Percentiles rank a stretch among this genome's conserved stretches.
These are phyloP conservation scores for Leccinum fibrillosum DNA, from an alignment of 768 basidiomycete species.

Conservation along the genomic window DNA sequence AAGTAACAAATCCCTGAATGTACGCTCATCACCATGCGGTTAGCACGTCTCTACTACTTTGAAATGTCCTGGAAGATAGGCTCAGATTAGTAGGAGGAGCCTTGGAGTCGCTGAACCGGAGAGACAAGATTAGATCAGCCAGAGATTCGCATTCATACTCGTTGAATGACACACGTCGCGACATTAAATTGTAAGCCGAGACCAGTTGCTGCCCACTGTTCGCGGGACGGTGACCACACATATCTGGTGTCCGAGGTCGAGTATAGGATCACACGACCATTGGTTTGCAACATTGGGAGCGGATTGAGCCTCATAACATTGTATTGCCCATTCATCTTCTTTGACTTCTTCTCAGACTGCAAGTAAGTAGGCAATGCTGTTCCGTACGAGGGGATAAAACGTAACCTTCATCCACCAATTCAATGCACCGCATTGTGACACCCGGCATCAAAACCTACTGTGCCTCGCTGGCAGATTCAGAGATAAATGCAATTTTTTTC, in stretches of 20 bases:
- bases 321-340: background rate
- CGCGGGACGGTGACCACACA: background rate
- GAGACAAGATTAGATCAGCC: background rate
- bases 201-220: too few relatives aligned
- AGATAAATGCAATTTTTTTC: background rate
- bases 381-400: background rate
- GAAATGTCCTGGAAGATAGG: background rate
- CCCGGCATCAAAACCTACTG: background rate
- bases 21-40: background rate
- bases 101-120: background rate
- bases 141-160: too few relatives aligned
- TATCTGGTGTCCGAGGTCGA: background rate
- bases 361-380: background rate
- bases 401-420: background rate
- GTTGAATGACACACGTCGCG: background rate
- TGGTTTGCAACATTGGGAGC: too few relatives aligned
- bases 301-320: background rate
- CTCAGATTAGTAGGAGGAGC: background rate
- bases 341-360: background rate
- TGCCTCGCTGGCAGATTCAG: background rate
- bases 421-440: background rate
- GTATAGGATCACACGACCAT: background rate
- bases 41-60: background rate
- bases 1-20: background rate
- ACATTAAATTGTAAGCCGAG: too few relatives aligned